Conservation (phyloP, 768 basidiomycete species). For the Boletus reticulatus region DNA sequence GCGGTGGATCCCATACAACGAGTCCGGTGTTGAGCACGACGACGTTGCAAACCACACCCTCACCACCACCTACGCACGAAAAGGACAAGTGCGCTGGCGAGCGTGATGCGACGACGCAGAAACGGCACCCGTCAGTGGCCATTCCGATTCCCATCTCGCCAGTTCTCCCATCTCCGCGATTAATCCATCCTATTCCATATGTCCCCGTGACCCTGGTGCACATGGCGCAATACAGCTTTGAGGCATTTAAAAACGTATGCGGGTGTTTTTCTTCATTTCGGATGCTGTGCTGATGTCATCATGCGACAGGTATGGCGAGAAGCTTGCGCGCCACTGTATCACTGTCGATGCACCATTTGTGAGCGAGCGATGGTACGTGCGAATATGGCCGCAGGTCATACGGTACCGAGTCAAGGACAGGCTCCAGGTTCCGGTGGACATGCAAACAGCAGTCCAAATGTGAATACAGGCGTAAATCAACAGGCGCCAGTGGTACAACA, state of each 20-base stretch:
- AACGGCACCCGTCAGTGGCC: conserved; percentile 28
- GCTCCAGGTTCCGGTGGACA: conserved; percentile 7
- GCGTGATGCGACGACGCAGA: conserved; percentile 8
- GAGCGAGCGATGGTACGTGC: conserved; percentile 59
- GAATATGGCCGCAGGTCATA: conserved; percentile 42
- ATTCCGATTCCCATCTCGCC: conserved; percentile 50
- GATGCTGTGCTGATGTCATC: conserved; percentile 1
- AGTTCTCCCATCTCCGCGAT: conserved; percentile 56
- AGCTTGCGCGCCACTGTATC: conserved; percentile 67
- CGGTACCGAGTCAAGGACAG: conserved; percentile 29
- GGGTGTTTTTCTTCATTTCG: not conserved
- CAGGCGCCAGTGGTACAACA: conserved; percentile 2
- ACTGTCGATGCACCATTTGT: conserved; percentile 72
- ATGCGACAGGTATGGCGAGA: conserved; percentile 64
- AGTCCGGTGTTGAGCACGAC: conserved; percentile 74
- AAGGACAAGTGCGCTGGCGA: conserved; percentile 35
- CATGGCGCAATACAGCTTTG: conserved; percentile 55
- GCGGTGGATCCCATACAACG: conserved; percentile 56
- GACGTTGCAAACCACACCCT: conserved; percentile 76
- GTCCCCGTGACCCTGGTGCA: conserved; percentile 56
- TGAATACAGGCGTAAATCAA: conserved; percentile 1
- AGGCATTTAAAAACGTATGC: conserved; percentile 57
- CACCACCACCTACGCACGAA: conserved; percentile 54
- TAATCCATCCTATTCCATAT: conserved; percentile 67
- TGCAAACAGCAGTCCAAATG: not conserved